Evolutionary conservation across 305 asterid species (phyloP).

Genomic region (Solanum hybrid): DNA sequence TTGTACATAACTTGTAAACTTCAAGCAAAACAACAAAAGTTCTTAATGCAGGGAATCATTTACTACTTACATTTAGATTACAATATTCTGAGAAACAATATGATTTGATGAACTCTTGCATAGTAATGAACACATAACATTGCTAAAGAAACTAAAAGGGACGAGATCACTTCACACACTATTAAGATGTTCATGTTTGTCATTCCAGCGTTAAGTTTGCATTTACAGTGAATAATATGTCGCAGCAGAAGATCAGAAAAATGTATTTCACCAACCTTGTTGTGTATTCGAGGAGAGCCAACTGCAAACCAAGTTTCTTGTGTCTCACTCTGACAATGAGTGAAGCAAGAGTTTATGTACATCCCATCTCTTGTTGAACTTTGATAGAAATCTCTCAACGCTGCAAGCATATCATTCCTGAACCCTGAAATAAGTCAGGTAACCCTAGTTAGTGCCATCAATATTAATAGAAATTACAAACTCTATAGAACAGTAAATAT

Average conservation of each 20-base stretch:
- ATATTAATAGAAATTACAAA: not conserved
- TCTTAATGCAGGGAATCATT: not conserved
- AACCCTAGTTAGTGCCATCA: not conserved
- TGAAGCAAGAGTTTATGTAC: conserved; percentile 84
- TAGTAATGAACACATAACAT: not conserved
- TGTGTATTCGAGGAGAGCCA: conserved; percentile 65
- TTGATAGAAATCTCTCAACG: conserved; percentile 36
- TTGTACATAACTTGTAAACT: not conserved
- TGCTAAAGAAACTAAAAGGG: not conserved
- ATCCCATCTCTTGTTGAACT: conserved; percentile 73
- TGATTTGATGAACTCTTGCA: not conserved
- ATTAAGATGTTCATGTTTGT: not conserved
- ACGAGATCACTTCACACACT: not conserved
- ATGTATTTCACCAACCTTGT: conserved; percentile 42
- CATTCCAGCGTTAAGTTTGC: not conserved
- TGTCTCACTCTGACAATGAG: conserved; percentile 86
- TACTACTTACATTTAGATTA: not conserved
- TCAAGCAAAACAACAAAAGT: not conserved
- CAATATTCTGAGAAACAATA: not conserved
- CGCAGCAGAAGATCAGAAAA: not conserved
- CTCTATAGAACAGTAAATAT: not conserved
- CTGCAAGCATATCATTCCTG: conserved; percentile 62
- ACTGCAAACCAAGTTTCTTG: conserved; percentile 82
- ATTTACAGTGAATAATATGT: not conserved
- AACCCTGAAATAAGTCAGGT: conserved; percentile 39